Percentiles rank a stretch among this genome's conserved stretches.
Evolutionary conservation across 805 yeast species (phyloP).

Genomic region (Blastobotrys parvus): DNA sequence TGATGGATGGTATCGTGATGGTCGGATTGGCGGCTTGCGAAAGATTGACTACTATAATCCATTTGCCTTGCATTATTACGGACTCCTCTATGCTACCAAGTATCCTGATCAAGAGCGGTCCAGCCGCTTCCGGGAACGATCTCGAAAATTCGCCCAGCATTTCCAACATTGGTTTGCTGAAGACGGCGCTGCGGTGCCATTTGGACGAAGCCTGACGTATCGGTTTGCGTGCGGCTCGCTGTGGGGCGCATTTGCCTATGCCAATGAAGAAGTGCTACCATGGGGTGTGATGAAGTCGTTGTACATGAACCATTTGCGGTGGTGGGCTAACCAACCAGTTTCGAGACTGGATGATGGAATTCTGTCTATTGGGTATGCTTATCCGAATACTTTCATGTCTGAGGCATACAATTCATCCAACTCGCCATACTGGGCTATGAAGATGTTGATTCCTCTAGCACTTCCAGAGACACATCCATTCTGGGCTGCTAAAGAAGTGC

Average conservation of each 20-base stretch:
- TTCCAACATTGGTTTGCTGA: conserved; percentile 21
- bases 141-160: conserved; percentile 20
- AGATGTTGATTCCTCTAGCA: conserved; percentile 16
- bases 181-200: conserved; percentile 21
- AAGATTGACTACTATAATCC: conserved; percentile 27
- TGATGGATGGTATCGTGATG: conserved; percentile 31
- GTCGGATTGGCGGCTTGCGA: conserved; percentile 9
- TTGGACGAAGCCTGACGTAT: conserved; percentile 22
- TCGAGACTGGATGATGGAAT: conserved; percentile 15
- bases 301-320: conserved; percentile 18
- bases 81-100: conserved; percentile 19
- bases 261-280: conserved; percentile 10
- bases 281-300: conserved; percentile 21
- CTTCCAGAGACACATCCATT: conserved; percentile 16
- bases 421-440: conserved; percentile 24
- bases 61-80: conserved; percentile 28
- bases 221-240: conserved; percentile 20
- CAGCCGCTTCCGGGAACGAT: conserved; percentile 16
- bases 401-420: conserved; percentile 20
- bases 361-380: conserved; percentile 19
- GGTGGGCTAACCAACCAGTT: conserved; percentile 22
- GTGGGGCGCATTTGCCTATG: conserved; percentile 21
- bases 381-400: conserved; percentile 20
- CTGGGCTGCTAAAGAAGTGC: conserved; percentile 17
- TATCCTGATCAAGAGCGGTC: conserved; percentile 14